These are phyloP conservation scores for Pholiota molesta DNA, from an alignment of 768 basidiomycete genomes.

Conservation along the genomic window DNA sequence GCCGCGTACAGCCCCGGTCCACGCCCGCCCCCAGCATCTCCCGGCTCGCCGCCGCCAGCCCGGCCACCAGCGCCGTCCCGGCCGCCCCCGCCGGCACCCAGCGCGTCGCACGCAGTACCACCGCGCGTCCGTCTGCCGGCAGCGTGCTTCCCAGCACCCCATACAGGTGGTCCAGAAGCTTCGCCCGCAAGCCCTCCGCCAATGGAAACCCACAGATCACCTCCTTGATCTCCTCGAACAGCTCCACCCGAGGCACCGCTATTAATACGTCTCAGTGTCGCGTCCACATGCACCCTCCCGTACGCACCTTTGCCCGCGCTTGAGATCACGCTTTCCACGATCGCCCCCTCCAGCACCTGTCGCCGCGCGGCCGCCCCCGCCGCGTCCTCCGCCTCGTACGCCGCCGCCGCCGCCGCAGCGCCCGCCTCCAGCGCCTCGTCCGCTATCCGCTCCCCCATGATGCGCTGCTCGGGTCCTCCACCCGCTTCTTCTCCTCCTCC, in stretches of 20 bases:
- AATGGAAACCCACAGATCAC: slow-evolving; percentile 42
- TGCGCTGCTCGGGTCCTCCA: slow-evolving; percentile 30
- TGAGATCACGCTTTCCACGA: slow-evolving; percentile 76
- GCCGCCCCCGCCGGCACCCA: slow-evolving; percentile 31
- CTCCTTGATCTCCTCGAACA: slow-evolving; percentile 42
- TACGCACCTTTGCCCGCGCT: slow-evolving; percentile 72
- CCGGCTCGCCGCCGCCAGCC: slow-evolving; percentile 39
- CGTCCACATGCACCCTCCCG: slow-evolving; percentile 6
- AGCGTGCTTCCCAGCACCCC: slow-evolving; percentile 33
- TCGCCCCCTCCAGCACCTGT: slow-evolving; percentile 76
- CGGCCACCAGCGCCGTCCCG: slow-evolving; percentile 41
- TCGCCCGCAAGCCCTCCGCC: slow-evolving; percentile 34
- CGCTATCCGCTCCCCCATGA: slow-evolving; percentile 22
- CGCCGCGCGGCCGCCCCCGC: slow-evolving; percentile 59
- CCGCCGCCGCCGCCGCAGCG: slow-evolving; percentile 9
- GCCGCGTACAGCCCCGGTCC: slow-evolving; percentile 32
- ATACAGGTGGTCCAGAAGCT: slow-evolving; percentile 44
- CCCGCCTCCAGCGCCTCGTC: slow-evolving; percentile 15
- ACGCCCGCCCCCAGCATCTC: slow-evolving; percentile 31
- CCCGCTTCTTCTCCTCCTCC: slow-evolving; percentile 30
- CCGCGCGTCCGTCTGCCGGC: slow-evolving; percentile 37
- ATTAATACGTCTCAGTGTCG: slow-evolving; percentile 16
- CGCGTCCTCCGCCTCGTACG: slow-evolving; percentile 42
- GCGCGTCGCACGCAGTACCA: slow-evolving; percentile 37
- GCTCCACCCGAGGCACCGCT: slow-evolving; percentile 45